These are phyloP conservation scores for Salvia miltiorrhiza DNA, from an alignment of 257 asterid species.

Conservation along the genomic window DNA sequence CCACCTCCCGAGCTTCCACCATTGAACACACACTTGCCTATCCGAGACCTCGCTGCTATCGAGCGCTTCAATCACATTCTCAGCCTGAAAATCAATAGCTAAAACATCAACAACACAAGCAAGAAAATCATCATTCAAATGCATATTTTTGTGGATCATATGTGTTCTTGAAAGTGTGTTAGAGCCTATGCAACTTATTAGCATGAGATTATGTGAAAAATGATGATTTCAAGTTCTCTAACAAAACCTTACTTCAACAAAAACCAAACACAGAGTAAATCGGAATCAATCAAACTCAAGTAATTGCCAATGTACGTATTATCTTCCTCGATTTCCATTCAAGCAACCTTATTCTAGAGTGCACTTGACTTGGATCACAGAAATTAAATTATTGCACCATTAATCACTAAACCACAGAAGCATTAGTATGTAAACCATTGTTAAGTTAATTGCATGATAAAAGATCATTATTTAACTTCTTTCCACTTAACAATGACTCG, in stretches of 20 bases:
- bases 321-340: no score
- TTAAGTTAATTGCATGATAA: background rate
- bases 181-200: background rate
- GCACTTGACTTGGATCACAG: no score
- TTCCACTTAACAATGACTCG: background rate
- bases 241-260: no score
- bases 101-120: slow-evolving; percentile 1
- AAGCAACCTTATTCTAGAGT: no score
- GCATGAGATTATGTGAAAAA: no score
- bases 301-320: no score
- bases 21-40: slow-evolving; percentile 64
- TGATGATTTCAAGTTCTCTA: no score
- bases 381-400: no score
- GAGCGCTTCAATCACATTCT: slow-evolving; percentile 44
- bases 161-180: background rate
- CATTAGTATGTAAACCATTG: background rate
- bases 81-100: slow-evolving; percentile 33
- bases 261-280: no score
- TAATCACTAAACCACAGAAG: background rate
- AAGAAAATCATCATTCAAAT: background rate
- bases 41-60: slow-evolving; percentile 41
- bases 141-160: no score
- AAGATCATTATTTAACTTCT: background rate
- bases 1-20: slow-evolving; percentile 97
- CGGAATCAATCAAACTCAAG: no score